Conservation (phyloP, 2,329 filamentous ascomycete species). For the Blastomyces emzantsi region DNA sequence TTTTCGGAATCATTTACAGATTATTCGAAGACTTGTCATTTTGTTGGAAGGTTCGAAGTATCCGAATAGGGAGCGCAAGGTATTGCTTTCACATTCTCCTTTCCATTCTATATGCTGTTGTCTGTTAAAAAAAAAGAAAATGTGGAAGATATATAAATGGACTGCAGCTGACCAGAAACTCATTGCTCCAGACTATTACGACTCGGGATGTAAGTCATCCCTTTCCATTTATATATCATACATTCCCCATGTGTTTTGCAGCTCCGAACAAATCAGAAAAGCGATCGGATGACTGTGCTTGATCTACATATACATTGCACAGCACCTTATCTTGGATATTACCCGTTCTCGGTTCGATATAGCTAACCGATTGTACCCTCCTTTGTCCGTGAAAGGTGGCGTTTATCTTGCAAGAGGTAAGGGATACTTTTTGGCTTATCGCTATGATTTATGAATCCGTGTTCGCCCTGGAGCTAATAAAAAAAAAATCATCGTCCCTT, state of each 20-base stretch:
- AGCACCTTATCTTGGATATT: background rate
- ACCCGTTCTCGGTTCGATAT: background rate
- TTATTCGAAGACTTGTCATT: background rate
- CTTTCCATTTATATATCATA: background rate
- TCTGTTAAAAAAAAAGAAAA: background rate
- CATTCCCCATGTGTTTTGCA: background rate
- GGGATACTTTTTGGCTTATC: conserved; percentile 4
- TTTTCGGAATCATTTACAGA: background rate
- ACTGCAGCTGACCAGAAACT: background rate
- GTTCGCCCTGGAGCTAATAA: background rate
- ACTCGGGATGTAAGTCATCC: conserved; percentile 17
- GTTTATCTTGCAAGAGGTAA: conserved; percentile 14
- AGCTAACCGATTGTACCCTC: background rate
- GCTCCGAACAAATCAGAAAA: background rate
- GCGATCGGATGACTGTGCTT: background rate
- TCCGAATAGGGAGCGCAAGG: background rate
- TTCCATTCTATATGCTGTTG: background rate
- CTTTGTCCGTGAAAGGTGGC: conserved; percentile 9
- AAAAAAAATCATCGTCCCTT: too few relatives aligned
- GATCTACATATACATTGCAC: background rate
- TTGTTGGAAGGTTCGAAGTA: background rate
- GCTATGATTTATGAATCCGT: background rate
- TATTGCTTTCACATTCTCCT: background rate
- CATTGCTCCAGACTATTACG: conserved; percentile 14
- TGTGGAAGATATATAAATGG: background rate